Conservation (phyloP, 352 stramenopile species). For the Pythium chondricola region DNA sequence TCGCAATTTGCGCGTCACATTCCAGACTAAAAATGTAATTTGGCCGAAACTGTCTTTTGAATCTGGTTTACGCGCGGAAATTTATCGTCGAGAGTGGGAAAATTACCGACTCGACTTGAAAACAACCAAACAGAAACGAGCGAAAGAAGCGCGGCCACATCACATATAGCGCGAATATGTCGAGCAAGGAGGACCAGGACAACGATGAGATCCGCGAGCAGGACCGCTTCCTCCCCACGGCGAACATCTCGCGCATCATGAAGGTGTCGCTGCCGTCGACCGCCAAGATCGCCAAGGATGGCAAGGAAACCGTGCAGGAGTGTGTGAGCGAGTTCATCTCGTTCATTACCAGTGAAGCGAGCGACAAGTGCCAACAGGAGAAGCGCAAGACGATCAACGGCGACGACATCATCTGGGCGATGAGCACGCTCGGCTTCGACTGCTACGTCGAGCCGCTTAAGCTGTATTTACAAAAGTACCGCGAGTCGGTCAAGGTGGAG, state of each 20-base stretch:
- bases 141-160: too few species aligned
- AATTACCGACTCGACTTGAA: too few species aligned
- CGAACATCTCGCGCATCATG: slow-evolving; percentile 99
- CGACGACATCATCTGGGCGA: slow-evolving; percentile 99
- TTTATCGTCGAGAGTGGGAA: too few species aligned
- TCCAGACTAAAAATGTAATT: too few species aligned
- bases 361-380: slow-evolving; percentile 99
- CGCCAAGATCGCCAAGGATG: slow-evolving; percentile 99
- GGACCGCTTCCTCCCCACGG: slow-evolving; percentile 98
- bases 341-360: slow-evolving; percentile 99
- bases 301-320: slow-evolving; percentile 99
- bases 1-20: too few species aligned
- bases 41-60: too few species aligned
- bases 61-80: too few species aligned
- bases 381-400: slow-evolving; percentile 99
- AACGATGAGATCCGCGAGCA: slow-evolving; percentile 92
- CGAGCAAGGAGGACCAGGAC: slow-evolving; percentile 81
- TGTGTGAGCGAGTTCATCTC: slow-evolving; percentile 99
- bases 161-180: slow-evolving; percentile 45
- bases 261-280: slow-evolving; percentile 97
- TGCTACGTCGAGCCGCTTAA: slow-evolving; percentile 99
- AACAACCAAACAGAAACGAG: too few species aligned
- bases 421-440: slow-evolving; percentile 99
- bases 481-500: slow-evolving; percentile 90
- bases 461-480: slow-evolving; percentile 98